These are phyloP conservation scores for Lanzia echinophila DNA, from an alignment of 2,329 filamentous ascomycete species.

Conservation along the genomic window DNA sequence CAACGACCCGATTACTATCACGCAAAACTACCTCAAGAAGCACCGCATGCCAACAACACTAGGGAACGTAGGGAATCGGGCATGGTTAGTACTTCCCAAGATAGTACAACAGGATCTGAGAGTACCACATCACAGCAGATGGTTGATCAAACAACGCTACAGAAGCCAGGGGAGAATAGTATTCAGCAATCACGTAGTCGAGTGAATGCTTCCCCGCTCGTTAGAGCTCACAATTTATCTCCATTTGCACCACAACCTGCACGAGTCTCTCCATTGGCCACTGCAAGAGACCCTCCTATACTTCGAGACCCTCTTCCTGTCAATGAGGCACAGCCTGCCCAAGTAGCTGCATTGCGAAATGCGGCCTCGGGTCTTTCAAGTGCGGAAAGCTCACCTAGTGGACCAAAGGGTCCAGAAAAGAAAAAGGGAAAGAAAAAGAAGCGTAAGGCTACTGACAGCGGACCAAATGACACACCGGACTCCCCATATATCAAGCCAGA, in stretches of 20 bases:
- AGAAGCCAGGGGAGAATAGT: constrained; percentile 32
- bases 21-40: neutral
- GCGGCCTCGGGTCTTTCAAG: constrained; percentile 42
- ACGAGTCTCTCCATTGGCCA: constrained; percentile 55
- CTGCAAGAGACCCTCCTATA: constrained; percentile 33
- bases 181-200: constrained; percentile 35
- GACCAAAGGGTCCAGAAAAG: constrained; percentile 40
- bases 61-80: constrained; percentile 2
- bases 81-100: constrained; percentile 11
- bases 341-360: constrained; percentile 51
- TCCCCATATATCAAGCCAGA: constrained; percentile 57
- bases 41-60: neutral
- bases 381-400: constrained; percentile 51
- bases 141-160: constrained; percentile 31
- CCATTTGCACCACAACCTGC: constrained; percentile 70
- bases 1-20: constrained; percentile 4
- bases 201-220: constrained; percentile 50
- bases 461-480: constrained; percentile 35
- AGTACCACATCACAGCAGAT: constrained; percentile 22
- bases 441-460: constrained; percentile 38
- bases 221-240: constrained; percentile 67
- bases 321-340: constrained; percentile 38
- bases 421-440: constrained; percentile 51
- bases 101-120: constrained; percentile 3
- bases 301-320: constrained; percentile 21